Conservation (phyloP, 2,329 filamentous ascomycete genomes). For the Pyrenophora tritici-repentis region DNA sequence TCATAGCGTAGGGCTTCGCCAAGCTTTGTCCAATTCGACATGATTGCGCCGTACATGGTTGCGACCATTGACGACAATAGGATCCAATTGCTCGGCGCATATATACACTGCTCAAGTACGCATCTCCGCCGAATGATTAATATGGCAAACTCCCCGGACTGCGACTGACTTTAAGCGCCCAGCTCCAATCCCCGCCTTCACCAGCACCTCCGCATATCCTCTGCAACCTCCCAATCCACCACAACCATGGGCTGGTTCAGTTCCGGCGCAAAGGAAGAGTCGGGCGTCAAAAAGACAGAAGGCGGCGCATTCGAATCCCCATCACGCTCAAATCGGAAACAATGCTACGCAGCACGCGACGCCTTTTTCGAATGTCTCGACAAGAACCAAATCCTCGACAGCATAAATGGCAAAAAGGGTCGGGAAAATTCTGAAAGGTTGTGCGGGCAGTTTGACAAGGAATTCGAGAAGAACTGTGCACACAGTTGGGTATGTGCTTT, state of each 20-base stretch:
- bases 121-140: neutral
- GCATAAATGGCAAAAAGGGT: constrained; percentile 62
- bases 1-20: constrained; percentile 24
- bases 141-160: neutral
- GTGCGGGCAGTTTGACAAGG: constrained; percentile 64
- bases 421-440: constrained; percentile 55
- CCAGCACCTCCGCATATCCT: constrained; percentile 10
- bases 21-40: constrained; percentile 21
- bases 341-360: constrained; percentile 91
- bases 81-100: neutral
- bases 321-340: constrained; percentile 77
- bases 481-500: constrained; percentile 77
- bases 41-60: constrained; percentile 1
- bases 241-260: constrained; percentile 59
- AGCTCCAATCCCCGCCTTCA: constrained; percentile 4
- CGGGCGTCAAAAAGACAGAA: constrained; percentile 50
- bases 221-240: constrained; percentile 14
- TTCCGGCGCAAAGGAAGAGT: constrained; percentile 47
- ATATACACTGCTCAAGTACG: neutral
- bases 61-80: neutral
- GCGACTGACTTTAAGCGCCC: constrained; percentile 10
- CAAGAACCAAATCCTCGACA: constrained; percentile 78
- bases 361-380: constrained; percentile 88
- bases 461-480: constrained; percentile 85
- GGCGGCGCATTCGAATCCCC: constrained; percentile 72